phyloP scores from a whole-genome alignment of 345 rosid species.

The Rhodamnia rubescens region DNA sequence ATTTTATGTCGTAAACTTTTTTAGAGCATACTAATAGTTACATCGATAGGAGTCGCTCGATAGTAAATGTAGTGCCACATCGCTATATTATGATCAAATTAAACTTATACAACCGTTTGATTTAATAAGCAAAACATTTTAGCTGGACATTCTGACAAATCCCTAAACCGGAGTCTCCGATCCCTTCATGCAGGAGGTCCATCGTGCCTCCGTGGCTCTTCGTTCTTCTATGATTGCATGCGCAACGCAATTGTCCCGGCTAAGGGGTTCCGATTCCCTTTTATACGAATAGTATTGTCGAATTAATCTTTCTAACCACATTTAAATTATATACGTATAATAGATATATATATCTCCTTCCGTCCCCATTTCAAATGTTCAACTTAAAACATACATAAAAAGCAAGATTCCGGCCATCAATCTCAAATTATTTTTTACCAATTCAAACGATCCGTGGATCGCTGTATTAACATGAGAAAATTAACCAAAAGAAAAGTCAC shows the following conservation, averaged over 20 bases:
- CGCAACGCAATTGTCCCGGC: background rate
- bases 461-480: background rate
- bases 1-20: background rate
- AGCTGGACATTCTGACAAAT: background rate
- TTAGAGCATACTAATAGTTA: background rate
- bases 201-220: background rate
- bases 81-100: background rate
- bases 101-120: background rate
- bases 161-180: background rate
- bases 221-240: background rate
- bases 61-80: background rate
- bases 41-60: background rate
- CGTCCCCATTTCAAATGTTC: background rate
- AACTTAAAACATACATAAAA: background rate
- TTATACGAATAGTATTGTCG: background rate
- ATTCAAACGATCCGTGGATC: background rate
- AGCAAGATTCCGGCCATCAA: background rate
- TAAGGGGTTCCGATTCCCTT: background rate
- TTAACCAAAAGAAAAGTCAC: background rate
- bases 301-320: background rate
- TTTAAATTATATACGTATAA: background rate
- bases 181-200: background rate
- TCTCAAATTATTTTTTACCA: background rate
- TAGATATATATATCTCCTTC: background rate
- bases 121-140: background rate